These are phyloP conservation scores for Withania somnifera DNA, from an alignment of 305 asterid genomes.

Conservation along the genomic window DNA sequence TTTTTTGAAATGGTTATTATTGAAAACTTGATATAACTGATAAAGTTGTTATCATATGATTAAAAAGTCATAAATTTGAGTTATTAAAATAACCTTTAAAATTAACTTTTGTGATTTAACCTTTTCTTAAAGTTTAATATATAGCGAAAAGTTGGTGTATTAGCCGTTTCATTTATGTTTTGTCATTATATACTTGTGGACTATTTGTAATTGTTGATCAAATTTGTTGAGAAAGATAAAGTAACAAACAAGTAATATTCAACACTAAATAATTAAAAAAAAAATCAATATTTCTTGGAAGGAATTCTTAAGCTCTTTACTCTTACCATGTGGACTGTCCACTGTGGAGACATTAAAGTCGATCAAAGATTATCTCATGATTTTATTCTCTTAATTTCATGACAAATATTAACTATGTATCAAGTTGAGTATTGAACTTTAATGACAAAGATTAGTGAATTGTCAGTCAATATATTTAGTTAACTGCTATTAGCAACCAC, in stretches of 20 bases:
- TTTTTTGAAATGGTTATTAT: too few relatives aligned
- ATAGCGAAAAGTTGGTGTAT: too few relatives aligned
- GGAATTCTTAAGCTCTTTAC: too few relatives aligned
- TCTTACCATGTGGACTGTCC: not conserved
- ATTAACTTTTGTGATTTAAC: not conserved
- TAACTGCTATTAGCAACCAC: constrained; percentile 20
- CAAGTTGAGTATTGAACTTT: not conserved
- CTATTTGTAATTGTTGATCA: too few relatives aligned
- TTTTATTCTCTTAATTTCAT: not conserved
- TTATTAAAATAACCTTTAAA: not conserved
- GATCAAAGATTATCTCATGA: constrained; percentile 1
- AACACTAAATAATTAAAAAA: too few relatives aligned
- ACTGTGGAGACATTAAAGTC: not conserved
- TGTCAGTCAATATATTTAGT: not conserved
- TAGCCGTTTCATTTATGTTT: too few relatives aligned
- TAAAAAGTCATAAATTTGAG: not conserved
- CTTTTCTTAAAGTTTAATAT: too few relatives aligned
- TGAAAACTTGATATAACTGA: not conserved
- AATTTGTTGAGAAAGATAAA: too few relatives aligned
- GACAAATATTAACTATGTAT: not conserved
- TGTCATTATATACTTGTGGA: too few relatives aligned
- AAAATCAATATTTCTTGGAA: too few relatives aligned
- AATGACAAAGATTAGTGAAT: not conserved
- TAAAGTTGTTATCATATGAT: not conserved
- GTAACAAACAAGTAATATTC: too few relatives aligned